A percentile compares a stretch with the other conserved stretches of the same genome.
These are phyloP conservation scores for Mycogone perniciosa DNA, from an alignment of 2,329 filamentous ascomycete genomes.

Conservation along the genomic window DNA sequence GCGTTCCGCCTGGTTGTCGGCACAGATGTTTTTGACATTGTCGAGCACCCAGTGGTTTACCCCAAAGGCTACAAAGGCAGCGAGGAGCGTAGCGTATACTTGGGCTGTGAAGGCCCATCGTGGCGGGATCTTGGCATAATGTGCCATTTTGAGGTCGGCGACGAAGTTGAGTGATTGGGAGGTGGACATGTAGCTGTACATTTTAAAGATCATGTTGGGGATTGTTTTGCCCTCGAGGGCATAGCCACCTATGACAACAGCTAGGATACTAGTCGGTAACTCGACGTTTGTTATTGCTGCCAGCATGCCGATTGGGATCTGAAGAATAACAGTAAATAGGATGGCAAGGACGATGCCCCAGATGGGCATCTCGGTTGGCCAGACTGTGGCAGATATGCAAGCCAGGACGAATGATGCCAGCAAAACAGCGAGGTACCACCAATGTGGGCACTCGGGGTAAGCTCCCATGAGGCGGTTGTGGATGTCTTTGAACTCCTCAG, in stretches of 20 bases:
- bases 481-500: conserved; percentile 31
- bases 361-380: conserved; percentile 45
- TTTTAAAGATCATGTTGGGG: conserved; percentile 67
- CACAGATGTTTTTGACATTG: conserved; percentile 53
- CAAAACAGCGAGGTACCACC: conserved; percentile 47
- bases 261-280: conserved; percentile 57
- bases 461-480: conserved; percentile 28
- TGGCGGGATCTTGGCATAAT: conserved; percentile 56
- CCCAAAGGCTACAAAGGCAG: conserved; percentile 48
- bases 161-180: conserved; percentile 53
- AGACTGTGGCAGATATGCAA: conserved; percentile 33
- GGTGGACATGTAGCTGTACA: conserved; percentile 58
- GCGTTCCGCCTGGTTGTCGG: conserved; percentile 39
- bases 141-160: conserved; percentile 55
- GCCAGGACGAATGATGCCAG: conserved; percentile 38
- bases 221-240: conserved; percentile 58
- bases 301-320: conserved; percentile 50
- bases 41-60: conserved; percentile 55
- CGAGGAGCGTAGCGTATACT: conserved; percentile 46
- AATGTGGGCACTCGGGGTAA: conserved; percentile 42
- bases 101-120: conserved; percentile 49
- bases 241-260: conserved; percentile 62
- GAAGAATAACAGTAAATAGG: conserved; percentile 43
- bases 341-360: conserved; percentile 47
- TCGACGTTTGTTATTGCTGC: conserved; percentile 51